Base-by-base conservation (phyloP, 768 basidiomycete species). In the Pleurotus ostreatus region DNA sequence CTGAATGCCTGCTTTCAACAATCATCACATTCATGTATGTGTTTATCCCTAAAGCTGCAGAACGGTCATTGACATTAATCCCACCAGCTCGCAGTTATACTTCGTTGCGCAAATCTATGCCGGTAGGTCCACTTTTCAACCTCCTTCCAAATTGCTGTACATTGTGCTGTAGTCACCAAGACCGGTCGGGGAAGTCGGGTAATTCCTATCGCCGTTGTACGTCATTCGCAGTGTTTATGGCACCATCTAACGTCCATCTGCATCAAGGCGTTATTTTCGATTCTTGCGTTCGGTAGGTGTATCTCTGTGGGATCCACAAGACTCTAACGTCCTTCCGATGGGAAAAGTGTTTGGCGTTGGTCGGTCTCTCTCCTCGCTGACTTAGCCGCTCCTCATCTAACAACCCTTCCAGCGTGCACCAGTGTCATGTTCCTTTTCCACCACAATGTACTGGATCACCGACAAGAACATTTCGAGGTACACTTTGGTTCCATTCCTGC, bases 1-100 rank as follows among this genome's bases (percentile, higher is more conserved):
- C 69, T 26, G 78, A 79, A 62, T 78, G 77, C 54, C 64, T 78
- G 15, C 60, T 76, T 15, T 72, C 76, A 1, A 70, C 75, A 2
- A 60, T 73, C 34, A 75, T 78, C 39, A 77, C 76, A 6, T 69
- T 75, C 56, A 78, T 71, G 76, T 77, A 46, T 9, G 26, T 30
- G 26, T 30, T 9, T 30, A 6, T 9, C 26, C 1, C 7, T 30
- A 30, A 30, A 20, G 70, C 11, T 25, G n/a, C 8, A 8, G 40
- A 7, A 22, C 22, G 18, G n/a, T 23, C 13, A 22, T 25, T 26
- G 5, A 9, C 49, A 34, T n/a, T 16, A 41, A 11, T 8, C 26
- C 20, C 20, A 34, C 11, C 60, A 78, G 77, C 37, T 77, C 78
- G 11, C 78, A 79, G 56, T 60, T 73, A 59, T 77, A 73, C 61